A percentile compares a stretch with the other conserved stretches of the same genome.
These are phyloP conservation scores for Irpex sp. DNA, from an alignment of 1,284 basidiomycete species.

Conservation along the genomic window DNA sequence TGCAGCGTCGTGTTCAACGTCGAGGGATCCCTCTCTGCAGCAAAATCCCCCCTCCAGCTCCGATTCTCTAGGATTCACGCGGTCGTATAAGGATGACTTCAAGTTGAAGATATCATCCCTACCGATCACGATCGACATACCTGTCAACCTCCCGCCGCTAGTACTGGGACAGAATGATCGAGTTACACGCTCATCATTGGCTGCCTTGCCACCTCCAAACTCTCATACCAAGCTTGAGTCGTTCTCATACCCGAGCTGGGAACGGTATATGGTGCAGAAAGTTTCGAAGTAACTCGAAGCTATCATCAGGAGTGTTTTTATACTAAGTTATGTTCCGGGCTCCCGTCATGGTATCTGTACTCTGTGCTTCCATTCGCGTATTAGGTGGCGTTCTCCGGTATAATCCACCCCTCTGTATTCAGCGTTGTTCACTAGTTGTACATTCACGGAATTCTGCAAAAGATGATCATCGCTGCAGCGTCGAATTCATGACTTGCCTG, in stretches of 20 bases:
- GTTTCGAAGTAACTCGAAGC: slow-evolving; percentile 11
- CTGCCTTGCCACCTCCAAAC: slow-evolving; percentile 29
- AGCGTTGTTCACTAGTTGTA: background rate
- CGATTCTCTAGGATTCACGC: slow-evolving; percentile 40
- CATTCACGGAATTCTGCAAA: background rate
- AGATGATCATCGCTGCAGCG: background rate
- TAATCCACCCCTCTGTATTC: background rate
- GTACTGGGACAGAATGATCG: slow-evolving; percentile 26
- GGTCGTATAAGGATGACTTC: slow-evolving; percentile 43
- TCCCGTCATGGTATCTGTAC: background rate
- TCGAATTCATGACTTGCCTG: background rate
- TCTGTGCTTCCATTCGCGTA: background rate
- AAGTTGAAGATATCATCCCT: slow-evolving; percentile 47
- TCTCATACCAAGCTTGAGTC: slow-evolving; percentile 33
- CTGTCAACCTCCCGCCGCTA: slow-evolving; percentile 19
- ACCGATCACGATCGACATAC: slow-evolving; percentile 40
- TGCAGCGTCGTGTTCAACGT: slow-evolving; percentile 25
- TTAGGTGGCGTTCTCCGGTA: background rate
- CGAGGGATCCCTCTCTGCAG: background rate
- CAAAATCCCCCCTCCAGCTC: background rate
- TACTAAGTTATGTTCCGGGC: background rate
- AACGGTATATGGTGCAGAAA: slow-evolving; percentile 52
- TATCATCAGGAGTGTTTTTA: background rate
- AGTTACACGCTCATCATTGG: slow-evolving; percentile 16
- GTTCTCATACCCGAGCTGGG: slow-evolving; percentile 56